These are phyloP conservation scores for Knoxdaviesia capensis DNA, from an alignment of 2,329 filamentous ascomycete genomes.

Conservation along the genomic window DNA sequence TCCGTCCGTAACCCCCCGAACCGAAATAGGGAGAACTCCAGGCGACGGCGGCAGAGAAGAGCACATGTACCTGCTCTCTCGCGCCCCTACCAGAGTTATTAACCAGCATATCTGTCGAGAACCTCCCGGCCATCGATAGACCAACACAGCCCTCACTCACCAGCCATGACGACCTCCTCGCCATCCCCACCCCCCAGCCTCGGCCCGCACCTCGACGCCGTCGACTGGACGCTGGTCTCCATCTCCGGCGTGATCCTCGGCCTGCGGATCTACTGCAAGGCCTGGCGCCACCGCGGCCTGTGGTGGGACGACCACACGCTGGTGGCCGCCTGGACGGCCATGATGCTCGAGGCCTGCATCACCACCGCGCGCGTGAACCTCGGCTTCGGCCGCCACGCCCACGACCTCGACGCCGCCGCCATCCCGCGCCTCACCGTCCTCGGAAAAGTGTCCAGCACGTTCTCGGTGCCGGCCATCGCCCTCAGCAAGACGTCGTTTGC, in stretches of 20 bases:
- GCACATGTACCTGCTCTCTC: no score
- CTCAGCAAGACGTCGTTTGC: constrained; percentile 13
- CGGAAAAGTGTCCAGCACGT: constrained; percentile 7
- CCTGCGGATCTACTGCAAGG: constrained; percentile 16
- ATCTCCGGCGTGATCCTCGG: constrained; percentile 6
- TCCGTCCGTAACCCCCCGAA: no score
- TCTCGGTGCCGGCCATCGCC: constrained; percentile 13
- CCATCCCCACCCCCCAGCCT: no score
- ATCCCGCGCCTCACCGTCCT: constrained; percentile 1
- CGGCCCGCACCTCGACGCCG: no score
- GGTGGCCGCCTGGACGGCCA: constrained; percentile 9
- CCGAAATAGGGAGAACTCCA: no score
- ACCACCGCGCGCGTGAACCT: constrained; percentile 5
- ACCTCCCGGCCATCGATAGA: no score
- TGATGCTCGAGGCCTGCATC: neutral
- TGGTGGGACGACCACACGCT: constrained; percentile 18
- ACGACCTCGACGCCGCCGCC: constrained; percentile 3
- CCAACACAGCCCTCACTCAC: no score
- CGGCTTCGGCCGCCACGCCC: constrained; percentile 7
- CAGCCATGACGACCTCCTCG: no score
- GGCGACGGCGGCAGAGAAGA: no score
- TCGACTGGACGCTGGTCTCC: constrained; percentile 3
- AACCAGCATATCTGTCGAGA: no score
- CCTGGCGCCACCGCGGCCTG: constrained; percentile 13
- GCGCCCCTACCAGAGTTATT: no score